A percentile compares a stretch with the other conserved stretches of the same genome.
phyloP scores from a whole-genome alignment of 78 protist genomes.

The Dictyostelium firmibasis region DNA sequence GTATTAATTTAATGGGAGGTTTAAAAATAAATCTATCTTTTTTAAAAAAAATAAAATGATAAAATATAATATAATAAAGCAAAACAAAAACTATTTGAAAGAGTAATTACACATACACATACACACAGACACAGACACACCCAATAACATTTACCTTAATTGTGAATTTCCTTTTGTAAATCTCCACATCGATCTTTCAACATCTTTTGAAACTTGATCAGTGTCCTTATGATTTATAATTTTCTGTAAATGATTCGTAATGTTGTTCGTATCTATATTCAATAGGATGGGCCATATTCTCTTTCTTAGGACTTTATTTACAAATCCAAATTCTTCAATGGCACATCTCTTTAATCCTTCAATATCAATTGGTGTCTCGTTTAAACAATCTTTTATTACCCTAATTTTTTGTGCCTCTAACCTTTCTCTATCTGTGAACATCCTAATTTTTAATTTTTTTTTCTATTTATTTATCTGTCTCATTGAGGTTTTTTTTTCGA shows the following conservation, averaged over 20 bases:
- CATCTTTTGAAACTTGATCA: conserved; percentile 83
- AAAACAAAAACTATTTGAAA: no score
- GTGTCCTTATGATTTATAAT: conserved; percentile 63
- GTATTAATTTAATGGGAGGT: no score
- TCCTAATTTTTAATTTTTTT: neutral
- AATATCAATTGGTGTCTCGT: conserved; percentile 23
- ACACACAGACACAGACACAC: no score
- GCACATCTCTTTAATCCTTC: conserved; percentile 53
- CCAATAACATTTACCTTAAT: conserved; percentile 66
- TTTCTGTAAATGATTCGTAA: neutral
- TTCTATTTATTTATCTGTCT: no score
- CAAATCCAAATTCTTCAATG: conserved; percentile 52
- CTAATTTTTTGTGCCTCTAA: conserved; percentile 45
- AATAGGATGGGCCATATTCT: conserved; percentile 56
- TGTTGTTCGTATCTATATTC: conserved; percentile 15
- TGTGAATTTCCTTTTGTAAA: conserved; percentile 75
- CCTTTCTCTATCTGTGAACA: conserved; percentile 61
- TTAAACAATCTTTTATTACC: neutral
- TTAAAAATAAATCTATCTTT: no score
- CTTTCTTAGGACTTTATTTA: conserved; percentile 20
- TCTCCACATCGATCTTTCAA: conserved; percentile 82
- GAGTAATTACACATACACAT: no score
- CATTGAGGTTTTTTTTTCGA: neutral
- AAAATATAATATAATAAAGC: neutral
- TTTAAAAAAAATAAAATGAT: neutral